A percentile compares a stretch with the other conserved stretches of the same genome.
These are phyloP conservation scores for Myriosclerotinia duriaeana DNA, from an alignment of 2,329 filamentous ascomycete species.

Conservation along the genomic window DNA sequence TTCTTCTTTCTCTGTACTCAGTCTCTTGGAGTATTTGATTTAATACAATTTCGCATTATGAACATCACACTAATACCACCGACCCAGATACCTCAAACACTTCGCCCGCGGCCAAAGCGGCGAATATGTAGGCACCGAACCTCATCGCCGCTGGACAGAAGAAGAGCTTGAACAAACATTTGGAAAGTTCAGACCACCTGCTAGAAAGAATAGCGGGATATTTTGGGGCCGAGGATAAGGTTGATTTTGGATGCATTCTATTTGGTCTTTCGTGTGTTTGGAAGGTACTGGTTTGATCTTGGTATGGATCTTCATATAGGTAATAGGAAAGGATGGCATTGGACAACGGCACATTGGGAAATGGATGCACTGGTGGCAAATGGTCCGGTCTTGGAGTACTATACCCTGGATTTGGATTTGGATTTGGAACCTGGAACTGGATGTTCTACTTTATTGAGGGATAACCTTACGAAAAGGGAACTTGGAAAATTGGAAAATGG, in stretches of 20 bases:
- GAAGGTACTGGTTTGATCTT: background rate
- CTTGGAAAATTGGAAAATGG: background rate
- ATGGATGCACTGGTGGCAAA: background rate
- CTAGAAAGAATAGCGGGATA: slow-evolving; percentile 21
- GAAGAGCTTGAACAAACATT: slow-evolving; percentile 37
- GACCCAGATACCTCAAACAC: slow-evolving; percentile 31
- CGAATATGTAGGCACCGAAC: slow-evolving; percentile 38
- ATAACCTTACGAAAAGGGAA: background rate
- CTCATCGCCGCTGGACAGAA: slow-evolving; percentile 37
- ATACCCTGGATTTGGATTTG: slow-evolving; percentile 15
- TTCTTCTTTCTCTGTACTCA: background rate
- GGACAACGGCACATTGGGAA: background rate
- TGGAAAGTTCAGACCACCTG: slow-evolving; percentile 33
- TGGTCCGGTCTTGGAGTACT: background rate
- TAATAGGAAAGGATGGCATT: background rate
- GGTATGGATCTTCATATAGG: background rate
- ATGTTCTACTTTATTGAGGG: no score
- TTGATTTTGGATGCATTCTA: no score
- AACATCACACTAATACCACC: background rate
- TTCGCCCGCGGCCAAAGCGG: slow-evolving; percentile 38
- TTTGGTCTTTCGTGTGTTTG: background rate
- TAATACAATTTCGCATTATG: background rate
- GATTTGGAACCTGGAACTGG: background rate
- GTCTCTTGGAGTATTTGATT: background rate
- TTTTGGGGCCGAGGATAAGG: slow-evolving; percentile 20